A percentile compares a stretch with the other conserved stretches of the same genome.
These are phyloP conservation scores for Solanum neorickii DNA, from an alignment of 257 asterid species.

Conservation along the genomic window DNA sequence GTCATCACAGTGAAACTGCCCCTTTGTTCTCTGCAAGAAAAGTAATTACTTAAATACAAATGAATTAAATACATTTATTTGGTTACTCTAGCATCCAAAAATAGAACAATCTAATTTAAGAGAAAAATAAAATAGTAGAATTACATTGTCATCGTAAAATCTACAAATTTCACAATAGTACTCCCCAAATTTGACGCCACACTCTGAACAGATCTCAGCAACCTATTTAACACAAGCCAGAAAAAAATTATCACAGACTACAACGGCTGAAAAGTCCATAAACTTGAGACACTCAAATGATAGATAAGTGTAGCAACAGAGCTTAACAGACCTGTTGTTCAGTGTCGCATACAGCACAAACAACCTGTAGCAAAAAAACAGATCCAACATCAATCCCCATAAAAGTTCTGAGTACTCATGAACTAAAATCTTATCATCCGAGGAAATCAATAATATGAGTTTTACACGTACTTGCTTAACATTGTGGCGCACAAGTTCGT, in stretches of 20 bases:
- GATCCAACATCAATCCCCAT: background rate
- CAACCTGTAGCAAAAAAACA: slow-evolving; percentile 6
- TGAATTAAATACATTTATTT: background rate
- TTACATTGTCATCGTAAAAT: slow-evolving; percentile 82
- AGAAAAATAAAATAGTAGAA: slow-evolving; percentile 4
- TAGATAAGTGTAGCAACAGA: background rate
- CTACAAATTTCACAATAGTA: slow-evolving; percentile 76
- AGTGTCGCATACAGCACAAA: slow-evolving; percentile 27
- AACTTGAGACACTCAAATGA: background rate
- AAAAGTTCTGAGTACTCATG: background rate
- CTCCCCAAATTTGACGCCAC: slow-evolving; percentile 80
- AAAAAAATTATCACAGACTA: background rate
- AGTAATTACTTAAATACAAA: slow-evolving; percentile 7
- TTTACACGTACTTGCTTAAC: background rate
- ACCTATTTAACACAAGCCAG: slow-evolving; percentile 24
- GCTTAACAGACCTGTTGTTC: slow-evolving; percentile 23
- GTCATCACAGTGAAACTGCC: slow-evolving; percentile 77
- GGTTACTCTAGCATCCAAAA: background rate
- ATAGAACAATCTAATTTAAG: background rate
- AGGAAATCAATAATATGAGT: background rate
- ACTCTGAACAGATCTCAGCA: slow-evolving; percentile 46
- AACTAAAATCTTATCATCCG: background rate
- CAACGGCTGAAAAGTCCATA: background rate
- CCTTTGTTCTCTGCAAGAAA: slow-evolving; percentile 41
- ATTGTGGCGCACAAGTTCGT: slow-evolving; percentile 54